Conservation (phyloP, 2,329 filamentous ascomycete genomes). For the Xylaria hypoxylon region DNA sequence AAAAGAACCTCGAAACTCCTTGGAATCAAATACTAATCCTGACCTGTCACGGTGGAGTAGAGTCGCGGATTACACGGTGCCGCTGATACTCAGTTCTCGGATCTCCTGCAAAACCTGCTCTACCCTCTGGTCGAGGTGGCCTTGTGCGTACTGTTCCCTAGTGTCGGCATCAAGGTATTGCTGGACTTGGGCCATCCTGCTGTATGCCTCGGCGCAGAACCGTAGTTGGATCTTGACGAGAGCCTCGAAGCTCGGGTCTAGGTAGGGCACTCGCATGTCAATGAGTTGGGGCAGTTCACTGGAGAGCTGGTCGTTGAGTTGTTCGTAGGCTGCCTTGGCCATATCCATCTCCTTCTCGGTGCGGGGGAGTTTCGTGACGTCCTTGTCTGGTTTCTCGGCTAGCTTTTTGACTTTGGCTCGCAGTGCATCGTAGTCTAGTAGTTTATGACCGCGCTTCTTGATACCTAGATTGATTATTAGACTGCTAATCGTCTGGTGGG, state of each 20-base stretch:
- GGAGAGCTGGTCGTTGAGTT: constrained; percentile 95
- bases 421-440: constrained; percentile 96
- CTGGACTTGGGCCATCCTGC: constrained; percentile 97
- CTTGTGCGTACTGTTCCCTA: constrained; percentile 93
- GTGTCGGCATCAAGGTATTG: constrained; percentile 97
- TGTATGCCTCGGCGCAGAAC: constrained; percentile 98
- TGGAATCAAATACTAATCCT: constrained; percentile 3
- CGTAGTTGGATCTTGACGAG: constrained; percentile 98
- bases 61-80: constrained; percentile 64
- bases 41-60: background rate
- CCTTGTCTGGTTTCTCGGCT: constrained; percentile 98
- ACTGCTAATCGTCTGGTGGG: background rate
- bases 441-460: constrained; percentile 98
- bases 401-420: constrained; percentile 97
- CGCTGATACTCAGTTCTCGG: constrained; percentile 91
- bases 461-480: constrained; percentile 70
- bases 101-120: constrained; percentile 98
- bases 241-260: constrained; percentile 96
- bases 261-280: constrained; percentile 94
- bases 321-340: constrained; percentile 92
- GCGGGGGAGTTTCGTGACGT: constrained; percentile 93
- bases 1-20: constrained; percentile 31
- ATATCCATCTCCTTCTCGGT: constrained; percentile 97
- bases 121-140: constrained; percentile 89
- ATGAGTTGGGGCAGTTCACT: constrained; percentile 95